Evolutionary conservation across 2,329 filamentous ascomycete genomes (phyloP).

Genomic region (Cordyceps cicadae): DNA sequence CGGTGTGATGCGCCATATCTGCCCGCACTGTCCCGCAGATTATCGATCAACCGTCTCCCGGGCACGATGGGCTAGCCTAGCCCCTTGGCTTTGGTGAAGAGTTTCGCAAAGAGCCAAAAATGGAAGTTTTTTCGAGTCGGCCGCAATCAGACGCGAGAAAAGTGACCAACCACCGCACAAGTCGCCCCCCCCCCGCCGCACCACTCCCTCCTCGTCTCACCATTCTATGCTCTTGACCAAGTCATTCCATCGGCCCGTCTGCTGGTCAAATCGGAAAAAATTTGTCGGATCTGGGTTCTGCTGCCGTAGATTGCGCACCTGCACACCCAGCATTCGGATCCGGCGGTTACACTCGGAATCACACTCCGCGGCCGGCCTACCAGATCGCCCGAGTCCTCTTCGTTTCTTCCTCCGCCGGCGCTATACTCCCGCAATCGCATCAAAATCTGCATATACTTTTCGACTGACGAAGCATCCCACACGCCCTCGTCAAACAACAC

Average conservation of each 20-base stretch:
- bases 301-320: not conserved
- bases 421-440: slow-evolving; percentile 9
- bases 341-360: not conserved
- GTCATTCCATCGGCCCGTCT: not conserved
- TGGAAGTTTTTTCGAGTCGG: too few species aligned
- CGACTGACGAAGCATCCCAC: slow-evolving; percentile 2
- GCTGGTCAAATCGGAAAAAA: not conserved
- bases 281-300: not conserved
- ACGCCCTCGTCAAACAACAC: slow-evolving; percentile 1
- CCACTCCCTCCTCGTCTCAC: not conserved
- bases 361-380: not conserved
- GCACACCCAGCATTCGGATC: not conserved
- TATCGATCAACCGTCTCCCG: too few species aligned
- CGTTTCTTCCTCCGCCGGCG: not conserved
- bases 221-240: not conserved
- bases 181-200: too few species aligned
- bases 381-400: not conserved
- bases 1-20: too few species aligned
- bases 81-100: too few species aligned
- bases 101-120: too few species aligned
- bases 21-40: too few species aligned
- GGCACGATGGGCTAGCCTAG: too few species aligned
- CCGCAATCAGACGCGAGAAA: too few species aligned
- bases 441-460: not conserved
- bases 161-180: too few species aligned